Conservation (phyloP, 345 rosid genomes). For the Brassica rapa region DNA sequence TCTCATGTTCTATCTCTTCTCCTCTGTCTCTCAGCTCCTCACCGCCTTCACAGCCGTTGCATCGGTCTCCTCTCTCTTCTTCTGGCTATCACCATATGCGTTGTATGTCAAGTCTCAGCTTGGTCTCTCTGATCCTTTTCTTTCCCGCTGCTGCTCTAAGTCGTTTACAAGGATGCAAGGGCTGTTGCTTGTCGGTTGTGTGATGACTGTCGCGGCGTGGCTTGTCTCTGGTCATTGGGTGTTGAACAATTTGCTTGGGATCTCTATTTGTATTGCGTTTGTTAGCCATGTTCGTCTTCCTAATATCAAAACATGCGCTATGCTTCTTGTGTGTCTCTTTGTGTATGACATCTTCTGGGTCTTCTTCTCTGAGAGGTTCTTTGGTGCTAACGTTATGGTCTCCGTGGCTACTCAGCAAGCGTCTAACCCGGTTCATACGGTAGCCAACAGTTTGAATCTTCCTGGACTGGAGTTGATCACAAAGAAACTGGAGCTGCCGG, state of each 20-base stretch:
- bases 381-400: slow-evolving; percentile 99
- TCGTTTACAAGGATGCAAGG: slow-evolving; percentile 73
- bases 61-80: slow-evolving; percentile 86
- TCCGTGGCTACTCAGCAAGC: slow-evolving; percentile 97
- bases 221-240: slow-evolving; percentile 95
- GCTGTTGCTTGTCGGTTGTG: slow-evolving; percentile 57
- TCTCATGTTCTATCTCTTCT: slow-evolving; percentile 90
- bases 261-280: slow-evolving; percentile 88
- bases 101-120: slow-evolving; percentile 58
- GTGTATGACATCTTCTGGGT: slow-evolving; percentile 99
- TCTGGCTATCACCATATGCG: slow-evolving; percentile 69
- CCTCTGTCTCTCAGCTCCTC: slow-evolving; percentile 87
- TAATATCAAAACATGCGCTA: slow-evolving; percentile 87
- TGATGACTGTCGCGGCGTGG: slow-evolving; percentile 73
- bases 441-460: slow-evolving; percentile 89
- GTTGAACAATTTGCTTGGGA: slow-evolving; percentile 90
- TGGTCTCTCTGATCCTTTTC: slow-evolving; percentile 79
- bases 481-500: slow-evolving; percentile 91
- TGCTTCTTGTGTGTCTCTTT: slow-evolving; percentile 82
- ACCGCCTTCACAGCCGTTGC: slow-evolving; percentile 91
- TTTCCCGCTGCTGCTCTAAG: slow-evolving; percentile 87
- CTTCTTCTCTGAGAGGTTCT: slow-evolving; percentile 95
- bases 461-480: slow-evolving; percentile 94
- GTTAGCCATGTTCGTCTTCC: slow-evolving; percentile 98
- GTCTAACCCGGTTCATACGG: slow-evolving; percentile 92